These are phyloP conservation scores for Botrytis galanthina DNA, from an alignment of 2,329 filamentous ascomycete genomes.

Conservation along the genomic window DNA sequence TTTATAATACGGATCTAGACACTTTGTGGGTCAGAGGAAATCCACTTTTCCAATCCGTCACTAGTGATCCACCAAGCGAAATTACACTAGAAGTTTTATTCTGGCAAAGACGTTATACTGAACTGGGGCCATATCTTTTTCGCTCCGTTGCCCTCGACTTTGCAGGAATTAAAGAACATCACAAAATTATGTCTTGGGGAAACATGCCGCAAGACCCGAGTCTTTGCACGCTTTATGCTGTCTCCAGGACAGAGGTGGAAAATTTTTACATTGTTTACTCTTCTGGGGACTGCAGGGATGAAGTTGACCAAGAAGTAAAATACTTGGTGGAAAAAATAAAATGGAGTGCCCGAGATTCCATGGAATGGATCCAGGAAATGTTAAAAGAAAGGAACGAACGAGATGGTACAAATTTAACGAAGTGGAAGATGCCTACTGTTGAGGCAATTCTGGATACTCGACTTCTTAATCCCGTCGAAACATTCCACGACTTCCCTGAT, in stretches of 20 bases:
- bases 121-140: neutral
- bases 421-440: neutral
- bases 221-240: neutral
- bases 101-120: neutral
- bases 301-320: neutral
- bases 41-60: neutral
- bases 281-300: neutral
- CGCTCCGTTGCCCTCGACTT: neutral
- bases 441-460: neutral
- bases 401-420: neutral
- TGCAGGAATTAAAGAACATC: neutral
- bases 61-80: fast-evolving
- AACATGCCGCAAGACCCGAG: neutral
- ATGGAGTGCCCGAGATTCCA: neutral
- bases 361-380: neutral
- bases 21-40: neutral
- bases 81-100: neutral
- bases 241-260: neutral
- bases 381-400: neutral
- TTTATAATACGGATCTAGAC: neutral
- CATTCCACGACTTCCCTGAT: neutral
- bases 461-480: neutral
- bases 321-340: neutral
- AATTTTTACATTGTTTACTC: slow-evolving; percentile 6
- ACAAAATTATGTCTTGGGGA: neutral